Conservation (phyloP, 768 basidiomycete genomes). For the Calocybe cyanea region DNA sequence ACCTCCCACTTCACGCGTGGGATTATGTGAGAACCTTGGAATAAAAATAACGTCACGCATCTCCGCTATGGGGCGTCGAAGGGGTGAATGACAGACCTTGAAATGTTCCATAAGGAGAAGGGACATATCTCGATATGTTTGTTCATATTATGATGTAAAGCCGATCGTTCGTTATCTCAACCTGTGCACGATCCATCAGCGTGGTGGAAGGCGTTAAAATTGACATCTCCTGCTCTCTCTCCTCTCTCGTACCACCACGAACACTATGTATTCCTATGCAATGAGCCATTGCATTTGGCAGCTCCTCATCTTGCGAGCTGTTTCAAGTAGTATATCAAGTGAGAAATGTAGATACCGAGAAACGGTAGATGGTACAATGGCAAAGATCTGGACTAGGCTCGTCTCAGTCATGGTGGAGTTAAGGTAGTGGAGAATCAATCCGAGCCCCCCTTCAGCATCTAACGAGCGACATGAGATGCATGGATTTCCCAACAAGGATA, state of each 20-base stretch:
- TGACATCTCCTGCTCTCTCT: too few relatives aligned
- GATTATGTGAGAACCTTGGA: too few relatives aligned
- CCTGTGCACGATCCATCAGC: too few relatives aligned
- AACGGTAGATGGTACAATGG: background rate
- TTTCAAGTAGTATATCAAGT: background rate
- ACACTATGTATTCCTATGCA: background rate
- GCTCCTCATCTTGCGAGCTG: background rate
- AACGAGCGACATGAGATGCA: background rate
- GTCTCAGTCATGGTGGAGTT: background rate
- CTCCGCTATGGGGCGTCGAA: too few relatives aligned
- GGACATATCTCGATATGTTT: too few relatives aligned
- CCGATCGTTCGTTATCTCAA: too few relatives aligned
- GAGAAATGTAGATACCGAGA: background rate
- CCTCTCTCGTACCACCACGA: background rate
- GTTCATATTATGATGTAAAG: too few relatives aligned
- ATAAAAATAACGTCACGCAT: too few relatives aligned
- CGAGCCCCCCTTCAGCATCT: background rate
- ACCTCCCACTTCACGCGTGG: too few relatives aligned
- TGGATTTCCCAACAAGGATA: background rate
- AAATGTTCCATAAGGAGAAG: too few relatives aligned
- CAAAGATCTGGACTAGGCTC: conserved; percentile 3
- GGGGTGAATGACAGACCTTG: too few relatives aligned
- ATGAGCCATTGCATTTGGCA: background rate
- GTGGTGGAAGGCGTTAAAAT: too few relatives aligned
- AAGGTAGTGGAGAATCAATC: background rate